A percentile compares a stretch with the other conserved stretches of the same genome.
These are phyloP conservation scores for Galeopsis tetrahit DNA, from an alignment of 257 asterid genomes.

Conservation along the genomic window DNA sequence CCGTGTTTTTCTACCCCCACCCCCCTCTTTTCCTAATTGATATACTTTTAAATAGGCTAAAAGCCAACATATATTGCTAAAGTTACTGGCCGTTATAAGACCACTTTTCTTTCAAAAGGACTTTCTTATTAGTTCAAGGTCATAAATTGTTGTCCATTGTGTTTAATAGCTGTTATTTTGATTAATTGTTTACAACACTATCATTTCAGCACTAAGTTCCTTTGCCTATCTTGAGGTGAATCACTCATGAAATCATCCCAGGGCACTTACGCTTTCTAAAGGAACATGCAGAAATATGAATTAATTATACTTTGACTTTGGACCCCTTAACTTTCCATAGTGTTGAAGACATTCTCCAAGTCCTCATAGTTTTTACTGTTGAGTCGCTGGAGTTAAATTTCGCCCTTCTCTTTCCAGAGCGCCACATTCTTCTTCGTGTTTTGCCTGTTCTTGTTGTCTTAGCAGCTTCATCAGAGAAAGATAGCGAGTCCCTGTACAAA, in stretches of 20 bases:
- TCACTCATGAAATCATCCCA: not conserved
- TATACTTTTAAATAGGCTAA: slow-evolving; percentile 23
- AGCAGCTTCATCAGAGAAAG: slow-evolving; percentile 99
- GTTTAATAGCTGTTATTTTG: not conserved
- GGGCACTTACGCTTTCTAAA: not conserved
- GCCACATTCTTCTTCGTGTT: slow-evolving; percentile 96
- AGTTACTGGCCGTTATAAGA: slow-evolving; percentile 23
- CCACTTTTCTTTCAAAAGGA: slow-evolving; percentile 7
- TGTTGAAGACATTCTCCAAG: slow-evolving; percentile 98
- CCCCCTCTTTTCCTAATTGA: slow-evolving; percentile 12
- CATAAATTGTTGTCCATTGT: not conserved
- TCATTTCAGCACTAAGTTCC: not conserved
- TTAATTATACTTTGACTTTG: slow-evolving; percentile 35
- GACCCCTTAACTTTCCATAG: slow-evolving; percentile 68
- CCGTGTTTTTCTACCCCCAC: not conserved
- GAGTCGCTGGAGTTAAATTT: slow-evolving; percentile 97
- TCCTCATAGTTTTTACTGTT: slow-evolving; percentile 96
- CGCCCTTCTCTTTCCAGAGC: slow-evolving; percentile 91
- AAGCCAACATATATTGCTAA: slow-evolving; percentile 12
- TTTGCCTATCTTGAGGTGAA: slow-evolving; percentile 5
- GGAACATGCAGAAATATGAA: not conserved
- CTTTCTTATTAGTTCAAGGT: slow-evolving; percentile 7
- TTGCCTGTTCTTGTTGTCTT: slow-evolving; percentile 98
- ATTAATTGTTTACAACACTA: not conserved
- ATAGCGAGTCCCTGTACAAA: slow-evolving; percentile 90